Evolutionary conservation across 2,329 filamentous ascomycete species (phyloP), one percentile per base, ranked within the genome.

Genomic region (Aureobasidium musti): DNA sequence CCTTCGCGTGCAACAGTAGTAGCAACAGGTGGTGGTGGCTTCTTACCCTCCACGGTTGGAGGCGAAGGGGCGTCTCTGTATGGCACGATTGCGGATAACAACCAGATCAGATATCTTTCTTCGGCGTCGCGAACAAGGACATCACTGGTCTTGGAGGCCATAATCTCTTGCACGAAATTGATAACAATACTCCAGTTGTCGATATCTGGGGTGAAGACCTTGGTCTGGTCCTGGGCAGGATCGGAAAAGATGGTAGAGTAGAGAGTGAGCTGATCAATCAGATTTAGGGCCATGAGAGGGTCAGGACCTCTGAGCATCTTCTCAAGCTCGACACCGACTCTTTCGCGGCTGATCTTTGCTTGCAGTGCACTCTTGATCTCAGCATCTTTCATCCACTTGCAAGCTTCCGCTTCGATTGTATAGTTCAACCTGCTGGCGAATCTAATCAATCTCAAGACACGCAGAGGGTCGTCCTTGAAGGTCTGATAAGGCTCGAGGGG

Each of bases 391-490:
- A 99, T 99, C 28, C 86, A 89, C 49, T 81, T 74, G 73, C 90
- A 86, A 0, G 90, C 89, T 35, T 84, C 82, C 0, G 82, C 76
- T 69, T 96, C 90, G 69, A 99, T 96, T 11, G 78, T 80, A 75
- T 97, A 99, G 53, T 84, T 83, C 8, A 98, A 82, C 23, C 93
- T 86, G 73, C 91, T 96, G 5, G 94, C 91, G 78, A 99, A 98
- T 66, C 95, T 87, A 59, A 99, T 90, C 63, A 98, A 82, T 56
- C 94, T 87, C 68, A 98, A 80, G 3, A 98, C 90, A 21, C 95
- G 86, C 28, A 99, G 81, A 14, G 95, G 95, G 73, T 98, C 94
- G 74, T 98, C 94, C 76, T 89, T 92, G 79, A 99, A 98, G 0
- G 94, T 99, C 75, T 96, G 90, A 63, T 91, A 88, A 28, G 94